These are phyloP conservation scores for Trichaptum fuscoviolaceum DNA, from an alignment of 768 basidiomycete species.

Conservation along the genomic window DNA sequence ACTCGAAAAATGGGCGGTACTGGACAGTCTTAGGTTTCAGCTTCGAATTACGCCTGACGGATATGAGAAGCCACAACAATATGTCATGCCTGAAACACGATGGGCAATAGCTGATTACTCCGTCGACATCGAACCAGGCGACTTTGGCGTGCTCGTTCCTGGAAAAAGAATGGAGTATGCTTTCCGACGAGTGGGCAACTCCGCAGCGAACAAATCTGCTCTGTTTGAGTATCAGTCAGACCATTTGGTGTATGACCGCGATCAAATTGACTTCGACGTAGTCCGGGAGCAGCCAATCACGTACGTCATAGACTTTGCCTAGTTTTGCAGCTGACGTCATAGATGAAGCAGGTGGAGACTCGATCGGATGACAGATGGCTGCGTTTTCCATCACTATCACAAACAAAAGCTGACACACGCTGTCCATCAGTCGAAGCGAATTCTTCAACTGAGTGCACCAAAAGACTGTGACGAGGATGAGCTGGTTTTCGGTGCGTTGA, in stretches of 20 bases:
- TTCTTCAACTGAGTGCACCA: neutral
- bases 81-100: neutral
- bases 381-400: neutral
- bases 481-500: neutral
- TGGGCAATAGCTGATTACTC: neutral
- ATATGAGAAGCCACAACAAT: neutral
- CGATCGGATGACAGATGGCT: neutral
- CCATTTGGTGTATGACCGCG: neutral
- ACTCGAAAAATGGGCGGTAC: neutral
- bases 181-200: neutral
- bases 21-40: neutral
- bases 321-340: neutral
- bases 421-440: neutral
- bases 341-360: neutral
- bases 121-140: neutral
- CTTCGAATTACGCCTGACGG: neutral
- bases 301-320: neutral
- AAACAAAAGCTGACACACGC: neutral
- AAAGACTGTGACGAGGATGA: neutral
- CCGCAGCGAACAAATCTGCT: neutral
- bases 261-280: neutral
- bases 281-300: neutral
- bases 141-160: neutral
- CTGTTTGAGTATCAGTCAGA: neutral
- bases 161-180: neutral